Evolutionary conservation across 805 yeast genomes (phyloP).

Genomic region (Yamadazyma olivae): DNA sequence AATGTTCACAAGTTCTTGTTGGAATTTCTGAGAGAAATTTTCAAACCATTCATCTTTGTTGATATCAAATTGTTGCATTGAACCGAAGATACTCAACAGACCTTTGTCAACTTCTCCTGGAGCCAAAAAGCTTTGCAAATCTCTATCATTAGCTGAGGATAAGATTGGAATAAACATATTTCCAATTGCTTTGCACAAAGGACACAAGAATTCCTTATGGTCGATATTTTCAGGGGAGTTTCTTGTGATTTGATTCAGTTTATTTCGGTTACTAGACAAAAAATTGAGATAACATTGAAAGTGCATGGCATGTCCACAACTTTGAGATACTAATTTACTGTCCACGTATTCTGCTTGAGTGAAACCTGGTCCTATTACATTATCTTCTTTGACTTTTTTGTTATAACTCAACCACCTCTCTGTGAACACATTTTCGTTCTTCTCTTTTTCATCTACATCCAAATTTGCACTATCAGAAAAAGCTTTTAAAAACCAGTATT

Average conservation of each 20-base stretch:
- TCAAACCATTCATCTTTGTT: conserved; percentile 19
- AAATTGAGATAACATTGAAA: conserved; percentile 69
- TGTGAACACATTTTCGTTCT: conserved; percentile 15
- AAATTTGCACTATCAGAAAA: conserved; percentile 47
- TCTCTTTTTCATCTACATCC: conserved; percentile 31
- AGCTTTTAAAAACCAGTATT: conserved; percentile 64
- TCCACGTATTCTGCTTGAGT: conserved; percentile 38
- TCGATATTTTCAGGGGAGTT: conserved; percentile 74
- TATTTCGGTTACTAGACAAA: conserved; percentile 49
- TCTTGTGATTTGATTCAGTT: conserved; percentile 72
- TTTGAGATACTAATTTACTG: conserved; percentile 51
- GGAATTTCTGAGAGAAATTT: conserved; percentile 17
- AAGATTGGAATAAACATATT: conserved; percentile 79
- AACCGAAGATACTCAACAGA: conserved; percentile 9
- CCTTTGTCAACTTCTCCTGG: conserved; percentile 8
- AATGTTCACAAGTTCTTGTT: conserved; percentile 20
- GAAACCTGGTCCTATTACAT: conserved; percentile 72
- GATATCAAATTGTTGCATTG: conserved; percentile 11
- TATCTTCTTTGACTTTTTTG: conserved; percentile 28
- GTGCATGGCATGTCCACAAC: conserved; percentile 97
- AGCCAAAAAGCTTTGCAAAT: conserved; percentile 19
- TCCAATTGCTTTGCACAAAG: conserved; percentile 83
- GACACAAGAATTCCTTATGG: conserved; percentile 78
- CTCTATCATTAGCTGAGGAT: conserved; percentile 49
- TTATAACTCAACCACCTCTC: conserved; percentile 40